These are phyloP conservation scores for Epithele typhae DNA, from an alignment of 768 basidiomycete species.

Conservation along the genomic window DNA sequence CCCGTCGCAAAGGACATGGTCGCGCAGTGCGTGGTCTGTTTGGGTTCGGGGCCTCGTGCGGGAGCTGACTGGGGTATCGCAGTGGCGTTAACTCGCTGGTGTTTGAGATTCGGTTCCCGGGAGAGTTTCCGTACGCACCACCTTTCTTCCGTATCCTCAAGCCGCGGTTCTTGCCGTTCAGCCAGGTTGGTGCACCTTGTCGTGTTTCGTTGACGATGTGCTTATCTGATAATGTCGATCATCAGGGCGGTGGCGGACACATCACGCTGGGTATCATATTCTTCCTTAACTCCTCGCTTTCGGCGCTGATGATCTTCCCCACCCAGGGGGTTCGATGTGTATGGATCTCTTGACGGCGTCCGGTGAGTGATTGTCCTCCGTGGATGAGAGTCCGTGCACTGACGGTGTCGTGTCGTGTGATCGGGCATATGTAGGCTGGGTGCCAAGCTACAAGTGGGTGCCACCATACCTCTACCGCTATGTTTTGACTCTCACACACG, in stretches of 20 bases:
- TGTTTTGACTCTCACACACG: too few species aligned
- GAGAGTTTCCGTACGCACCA: conserved; percentile 61
- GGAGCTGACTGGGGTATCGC: neutral
- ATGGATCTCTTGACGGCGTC: conserved; percentile 69
- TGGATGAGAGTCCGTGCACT: too few species aligned
- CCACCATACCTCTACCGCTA: neutral
- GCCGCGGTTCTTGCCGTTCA: conserved; percentile 68
- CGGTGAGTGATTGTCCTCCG: conserved; percentile 41
- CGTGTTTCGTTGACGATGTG: neutral
- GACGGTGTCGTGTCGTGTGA: neutral
- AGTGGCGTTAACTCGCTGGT: conserved; percentile 62
- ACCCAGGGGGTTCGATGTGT: conserved; percentile 63
- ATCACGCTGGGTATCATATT: conserved; percentile 49
- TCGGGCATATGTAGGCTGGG: conserved; percentile 46
- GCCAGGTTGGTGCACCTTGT: conserved; percentile 28
- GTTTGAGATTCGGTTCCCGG: conserved; percentile 69
- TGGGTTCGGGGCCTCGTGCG: neutral
- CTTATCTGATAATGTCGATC: neutral
- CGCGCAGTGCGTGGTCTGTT: conserved; percentile 31
- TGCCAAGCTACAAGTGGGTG: conserved; percentile 58
- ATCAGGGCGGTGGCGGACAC: conserved; percentile 61
- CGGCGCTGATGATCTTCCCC: neutral
- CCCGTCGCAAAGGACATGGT: conserved; percentile 62
- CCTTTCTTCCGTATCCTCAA: conserved; percentile 76
- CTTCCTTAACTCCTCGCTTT: neutral